Evolutionary conservation across 371 early-diverging fungal genomes (phyloP), one percentile per base, ranked within the genome.

Genomic region (Mucor mucedo): DNA sequence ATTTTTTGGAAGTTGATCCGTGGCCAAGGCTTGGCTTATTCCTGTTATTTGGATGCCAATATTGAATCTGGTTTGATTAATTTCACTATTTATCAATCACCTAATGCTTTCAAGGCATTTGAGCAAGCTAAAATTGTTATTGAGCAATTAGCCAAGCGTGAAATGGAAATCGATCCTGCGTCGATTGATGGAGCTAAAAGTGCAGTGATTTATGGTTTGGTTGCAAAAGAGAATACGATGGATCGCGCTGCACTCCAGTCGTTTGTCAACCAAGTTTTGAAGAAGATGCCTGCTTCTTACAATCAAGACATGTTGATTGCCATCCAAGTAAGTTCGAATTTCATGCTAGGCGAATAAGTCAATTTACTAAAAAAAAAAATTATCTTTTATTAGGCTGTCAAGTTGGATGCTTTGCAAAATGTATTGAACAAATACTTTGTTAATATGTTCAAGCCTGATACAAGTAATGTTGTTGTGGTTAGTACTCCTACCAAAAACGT

Each of bases 1-100:
- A 77, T 84, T 10, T 87, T 89, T 63, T 88, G 88, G 87, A 85
- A 86, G 65, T 65, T 83, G 50, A 85, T 89, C 49, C 89, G 89
- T 55, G 89, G 89, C 28, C 82, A 83, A 55, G 89, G 89, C 2
- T 71, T 87, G 13, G 89, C 88, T 4, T 89, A 89, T 65, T 80
- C 86, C 11, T 82, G 82, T 54, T 76, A 64, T 55, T 65, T 89
- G 57, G 71, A 68, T 33, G 73, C 79, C 14, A 77, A 81, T 58
- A 68, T 82, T 9, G 86, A 87, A 50, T 49, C 80, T 33, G 85
- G 86, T 3, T 69, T 82, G 59, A 61, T 89, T n/a, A 71, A 71
- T 4, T 87, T 87, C 68, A 73, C 69, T 2, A 79, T 88, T 38
- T 89, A 82, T 62, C 73, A 79, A 10, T 84, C 87, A 0, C 87